Percentiles rank a stretch among this genome's conserved stretches.
Evolutionary conservation across 129 eudicot species (phyloP).

Genomic region (Saussurea involucrata): DNA sequence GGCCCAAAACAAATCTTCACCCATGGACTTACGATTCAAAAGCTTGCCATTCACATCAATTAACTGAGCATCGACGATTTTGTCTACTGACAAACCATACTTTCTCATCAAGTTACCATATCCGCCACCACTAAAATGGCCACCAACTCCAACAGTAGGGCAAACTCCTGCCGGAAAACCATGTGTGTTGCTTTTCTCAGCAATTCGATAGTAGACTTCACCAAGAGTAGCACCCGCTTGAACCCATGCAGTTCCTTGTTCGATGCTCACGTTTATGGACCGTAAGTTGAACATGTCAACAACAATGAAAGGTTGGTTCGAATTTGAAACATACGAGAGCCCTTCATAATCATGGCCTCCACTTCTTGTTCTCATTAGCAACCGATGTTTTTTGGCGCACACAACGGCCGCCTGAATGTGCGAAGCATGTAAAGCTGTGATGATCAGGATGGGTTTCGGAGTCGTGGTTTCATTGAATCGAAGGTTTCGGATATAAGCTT

Average conservation of each 20-base stretch:
- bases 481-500: constrained; percentile 35
- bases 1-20: constrained; percentile 61
- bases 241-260: constrained; percentile 34
- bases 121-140: constrained; percentile 51
- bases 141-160: constrained; percentile 52
- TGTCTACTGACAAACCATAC: constrained; percentile 42
- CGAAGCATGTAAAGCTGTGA: constrained; percentile 32
- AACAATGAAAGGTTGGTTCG: constrained; percentile 23
- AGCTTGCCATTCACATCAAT: constrained; percentile 24
- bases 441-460: constrained; percentile 31
- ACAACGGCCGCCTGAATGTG: constrained; percentile 34
- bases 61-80: constrained; percentile 40
- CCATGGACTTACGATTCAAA: constrained; percentile 33
- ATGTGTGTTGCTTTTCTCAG: constrained; percentile 26
- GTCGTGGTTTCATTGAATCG: constrained; percentile 30
- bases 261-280: constrained; percentile 8
- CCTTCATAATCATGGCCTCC: constrained; percentile 58
- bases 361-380: constrained; percentile 36
- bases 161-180: constrained; percentile 51
- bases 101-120: constrained; percentile 46
- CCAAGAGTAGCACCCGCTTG: constrained; percentile 51
- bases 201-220: constrained; percentile 36
- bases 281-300: constrained; percentile 45
- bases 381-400: constrained; percentile 19
- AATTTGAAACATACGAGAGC: constrained; percentile 34